phyloP scores from a whole-genome alignment of 108 stramenopile genomes.

The Cyclotella baltica region DNA sequence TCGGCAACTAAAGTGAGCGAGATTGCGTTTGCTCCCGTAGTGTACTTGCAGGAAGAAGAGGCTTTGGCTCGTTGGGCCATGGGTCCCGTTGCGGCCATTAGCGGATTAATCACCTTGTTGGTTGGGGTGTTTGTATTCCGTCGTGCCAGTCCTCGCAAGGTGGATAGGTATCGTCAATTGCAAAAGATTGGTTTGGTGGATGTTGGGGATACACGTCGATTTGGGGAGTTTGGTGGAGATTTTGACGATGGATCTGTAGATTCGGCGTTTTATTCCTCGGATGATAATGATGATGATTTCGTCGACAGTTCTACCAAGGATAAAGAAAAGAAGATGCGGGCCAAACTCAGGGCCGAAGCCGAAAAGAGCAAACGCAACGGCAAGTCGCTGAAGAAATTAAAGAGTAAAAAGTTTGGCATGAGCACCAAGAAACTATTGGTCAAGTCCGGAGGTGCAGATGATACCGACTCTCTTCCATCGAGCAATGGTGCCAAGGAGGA shows the following conservation, averaged over 20 bases:
- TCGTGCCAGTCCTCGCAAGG: conserved; percentile 35
- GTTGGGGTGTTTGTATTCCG: conserved; percentile 30
- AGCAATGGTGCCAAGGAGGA: neutral
- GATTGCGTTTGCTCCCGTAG: conserved; percentile 1
- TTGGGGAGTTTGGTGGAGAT: conserved; percentile 24
- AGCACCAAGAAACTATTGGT: neutral
- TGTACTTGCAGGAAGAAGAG: neutral
- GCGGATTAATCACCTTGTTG: conserved; percentile 24
- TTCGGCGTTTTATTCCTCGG: conserved; percentile 42
- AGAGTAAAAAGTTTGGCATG: neutral
- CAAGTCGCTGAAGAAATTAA: neutral
- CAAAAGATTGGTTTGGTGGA: conserved; percentile 16
- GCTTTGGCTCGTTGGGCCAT: conserved; percentile 29
- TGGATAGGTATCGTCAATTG: conserved; percentile 8
- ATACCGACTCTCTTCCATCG: neutral
- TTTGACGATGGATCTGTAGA: conserved; percentile 43
- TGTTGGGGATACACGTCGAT: neutral
- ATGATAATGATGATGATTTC: conserved; percentile 11
- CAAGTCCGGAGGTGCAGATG: neutral
- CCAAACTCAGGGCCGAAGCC: conserved; percentile 17
- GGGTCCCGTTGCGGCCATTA: conserved; percentile 25
- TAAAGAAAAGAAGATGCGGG: conserved; percentile 26
- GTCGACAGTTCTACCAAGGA: neutral
- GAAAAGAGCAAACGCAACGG: neutral
- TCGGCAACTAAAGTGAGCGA: conserved; percentile 23